phyloP scores from a whole-genome alignment of 2,329 filamentous ascomycete genomes.

The Aureobasidium leucospermi region DNA sequence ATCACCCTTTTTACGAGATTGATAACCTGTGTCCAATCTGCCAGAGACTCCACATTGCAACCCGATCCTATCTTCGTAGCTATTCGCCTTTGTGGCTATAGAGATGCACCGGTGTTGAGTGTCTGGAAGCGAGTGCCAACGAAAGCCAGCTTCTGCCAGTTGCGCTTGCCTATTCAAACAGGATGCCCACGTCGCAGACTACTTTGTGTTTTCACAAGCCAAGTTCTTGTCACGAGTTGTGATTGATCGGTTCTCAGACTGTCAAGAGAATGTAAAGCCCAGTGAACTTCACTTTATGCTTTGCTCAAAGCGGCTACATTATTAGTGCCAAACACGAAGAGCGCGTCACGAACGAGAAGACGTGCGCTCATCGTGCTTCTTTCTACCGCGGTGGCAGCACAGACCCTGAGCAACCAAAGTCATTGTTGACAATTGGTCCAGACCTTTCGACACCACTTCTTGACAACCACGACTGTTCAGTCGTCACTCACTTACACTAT shows the following conservation, averaged over 20 bases:
- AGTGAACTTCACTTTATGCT: not conserved
- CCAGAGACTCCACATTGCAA: too few species aligned
- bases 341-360: not conserved
- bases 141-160: not conserved
- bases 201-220: too few species aligned
- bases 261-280: too few species aligned
- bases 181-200: too few species aligned
- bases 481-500: not conserved
- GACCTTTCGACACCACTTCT: not conserved
- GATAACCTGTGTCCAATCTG: too few species aligned
- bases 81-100: too few species aligned
- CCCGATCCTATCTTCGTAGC: too few species aligned
- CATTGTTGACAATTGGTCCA: not conserved
- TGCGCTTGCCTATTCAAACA: too few species aligned
- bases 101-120: too few species aligned
- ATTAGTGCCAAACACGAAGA: constrained; percentile 9
- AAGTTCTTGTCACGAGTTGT: too few species aligned
- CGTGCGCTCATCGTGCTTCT: not conserved
- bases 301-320: constrained; percentile 1
- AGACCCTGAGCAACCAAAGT: not conserved
- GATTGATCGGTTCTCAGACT: too few species aligned
- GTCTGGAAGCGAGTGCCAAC: not conserved
- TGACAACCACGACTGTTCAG: not conserved
- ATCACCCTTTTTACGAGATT: too few species aligned
- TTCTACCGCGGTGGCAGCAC: not conserved